Base-by-base conservation (phyloP, 2,329 filamentous ascomycete genomes). In the Aspergillus pseudonomiae region DNA sequence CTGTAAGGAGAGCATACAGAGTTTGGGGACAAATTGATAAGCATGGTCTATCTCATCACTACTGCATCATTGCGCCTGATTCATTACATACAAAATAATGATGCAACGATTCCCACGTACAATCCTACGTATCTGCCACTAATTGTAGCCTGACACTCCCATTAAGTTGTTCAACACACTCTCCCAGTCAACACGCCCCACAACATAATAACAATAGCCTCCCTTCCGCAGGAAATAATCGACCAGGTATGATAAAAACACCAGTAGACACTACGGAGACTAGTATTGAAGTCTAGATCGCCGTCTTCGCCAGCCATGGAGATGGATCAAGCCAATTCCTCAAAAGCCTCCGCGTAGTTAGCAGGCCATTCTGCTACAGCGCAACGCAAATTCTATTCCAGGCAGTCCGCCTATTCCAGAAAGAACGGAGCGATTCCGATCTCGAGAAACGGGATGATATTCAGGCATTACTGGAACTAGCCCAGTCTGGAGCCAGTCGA, bases 11-110 rank as follows among this genome's bases (percentile, higher is more conserved):
- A 2, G 1, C 1, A 36, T 36, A 2, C 5, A 36, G 0, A 36
- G 12, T 5, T 36, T 12, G 32, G 11, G 1, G 12, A 1, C 12
- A 1, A 2, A 36, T 0, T 6, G 5, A 36, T 36, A 2, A 6
- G 5, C 1, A 36, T 14, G 1, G 1, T 6, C 34, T 1, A 1
- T 34, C 11, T 0, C 32, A 34, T 34, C 1, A 1, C 32, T 34
- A 12, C 32, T 34, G 12, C 1, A 34, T 12, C 32, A 34, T 34
- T 34, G 11, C 11, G 11, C 11, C 1, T 34, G 32, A 34, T 0
- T 1, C 32, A 1, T 34, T 34, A 12, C 32, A 1, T 12, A 34
- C 34, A 6, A 6, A 16, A 16, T 1, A 16, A 16, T 16, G 0
- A 16, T 36, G 5, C 1, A 14, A 2, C 0, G 34, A 36, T 16